Conservation (phyloP, 352 stramenopile genomes). For the Blastocystis sp. region DNA sequence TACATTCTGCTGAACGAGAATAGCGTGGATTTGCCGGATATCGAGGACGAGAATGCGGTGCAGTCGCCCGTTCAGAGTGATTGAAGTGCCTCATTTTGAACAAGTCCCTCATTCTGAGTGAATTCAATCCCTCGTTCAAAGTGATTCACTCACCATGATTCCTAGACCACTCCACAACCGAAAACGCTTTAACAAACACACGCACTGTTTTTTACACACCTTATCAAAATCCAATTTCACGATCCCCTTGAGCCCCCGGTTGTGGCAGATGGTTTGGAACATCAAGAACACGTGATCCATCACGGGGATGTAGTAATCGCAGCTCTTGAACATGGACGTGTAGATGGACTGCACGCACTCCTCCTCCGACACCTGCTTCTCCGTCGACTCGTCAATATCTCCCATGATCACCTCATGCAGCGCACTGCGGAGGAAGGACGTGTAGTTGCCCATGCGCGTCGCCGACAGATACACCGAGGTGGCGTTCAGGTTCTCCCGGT, state of each 20-base stretch:
- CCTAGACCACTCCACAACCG: no score
- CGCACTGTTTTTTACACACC: not conserved
- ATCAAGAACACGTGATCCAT: not conserved
- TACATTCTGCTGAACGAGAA: slow-evolving; percentile 83
- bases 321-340: not conserved
- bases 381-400: not conserved
- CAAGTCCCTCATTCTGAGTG: not conserved
- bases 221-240: slow-evolving; percentile 32
- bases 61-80: not conserved
- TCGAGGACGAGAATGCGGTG: slow-evolving; percentile 1
- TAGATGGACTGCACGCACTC: not conserved
- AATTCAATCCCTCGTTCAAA: not conserved
- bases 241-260: slow-evolving; percentile 4
- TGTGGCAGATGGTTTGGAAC: slow-evolving; percentile 22
- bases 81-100: no score
- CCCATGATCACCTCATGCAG: slow-evolving; percentile 27
- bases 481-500: not conserved
- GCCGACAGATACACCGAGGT: not conserved
- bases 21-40: slow-evolving; percentile 35
- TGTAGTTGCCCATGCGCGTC: not conserved
- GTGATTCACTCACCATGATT: not conserved
- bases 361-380: not conserved
- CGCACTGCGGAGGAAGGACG: not conserved
- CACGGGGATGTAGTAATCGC: slow-evolving; percentile 26
- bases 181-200: slow-evolving; percentile 41